Percentiles rank a stretch among this genome's conserved stretches.
Conservation (phyloP, 225 moss, liverwort and hornwort genomes). For the Marchantia paleacea region DNA sequence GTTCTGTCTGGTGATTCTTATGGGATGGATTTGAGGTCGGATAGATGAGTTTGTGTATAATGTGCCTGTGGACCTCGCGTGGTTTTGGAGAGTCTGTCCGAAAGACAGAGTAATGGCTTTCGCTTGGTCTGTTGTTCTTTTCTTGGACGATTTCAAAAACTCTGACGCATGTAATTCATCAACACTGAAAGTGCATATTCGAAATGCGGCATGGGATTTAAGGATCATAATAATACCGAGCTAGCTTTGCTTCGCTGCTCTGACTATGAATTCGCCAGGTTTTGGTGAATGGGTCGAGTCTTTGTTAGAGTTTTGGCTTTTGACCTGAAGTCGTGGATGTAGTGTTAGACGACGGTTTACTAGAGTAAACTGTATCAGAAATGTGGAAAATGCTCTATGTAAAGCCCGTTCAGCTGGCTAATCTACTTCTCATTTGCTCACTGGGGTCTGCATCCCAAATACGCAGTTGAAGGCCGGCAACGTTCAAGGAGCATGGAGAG, state of each 20-base stretch:
- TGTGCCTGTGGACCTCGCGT: not conserved
- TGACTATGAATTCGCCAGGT: too few species aligned
- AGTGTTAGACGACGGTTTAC: not conserved
- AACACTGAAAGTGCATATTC: too few species aligned
- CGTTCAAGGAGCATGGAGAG: constrained; percentile 53
- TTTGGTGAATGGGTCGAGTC: too few species aligned
- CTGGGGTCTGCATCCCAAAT: not conserved
- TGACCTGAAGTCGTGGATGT: too few species aligned
- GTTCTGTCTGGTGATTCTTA: not conserved
- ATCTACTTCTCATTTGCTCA: not conserved
- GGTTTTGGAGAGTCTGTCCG: not conserved
- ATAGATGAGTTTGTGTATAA: not conserved
- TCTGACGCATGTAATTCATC: too few species aligned
- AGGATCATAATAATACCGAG: too few species aligned
- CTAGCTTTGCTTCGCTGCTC: too few species aligned
- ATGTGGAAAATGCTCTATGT: not conserved
- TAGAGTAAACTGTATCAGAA: not conserved
- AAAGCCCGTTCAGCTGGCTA: too few species aligned
- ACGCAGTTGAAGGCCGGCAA: constrained; percentile 49
- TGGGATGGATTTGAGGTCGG: not conserved
- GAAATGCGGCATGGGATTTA: too few species aligned
- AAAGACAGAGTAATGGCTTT: too few species aligned
- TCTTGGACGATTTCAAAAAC: too few species aligned
- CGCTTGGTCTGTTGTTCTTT: too few species aligned
- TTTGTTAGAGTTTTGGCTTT: not conserved